These are phyloP conservation scores for Diplocarpon mali DNA, from an alignment of 2,329 filamentous ascomycete species.

Conservation along the genomic window DNA sequence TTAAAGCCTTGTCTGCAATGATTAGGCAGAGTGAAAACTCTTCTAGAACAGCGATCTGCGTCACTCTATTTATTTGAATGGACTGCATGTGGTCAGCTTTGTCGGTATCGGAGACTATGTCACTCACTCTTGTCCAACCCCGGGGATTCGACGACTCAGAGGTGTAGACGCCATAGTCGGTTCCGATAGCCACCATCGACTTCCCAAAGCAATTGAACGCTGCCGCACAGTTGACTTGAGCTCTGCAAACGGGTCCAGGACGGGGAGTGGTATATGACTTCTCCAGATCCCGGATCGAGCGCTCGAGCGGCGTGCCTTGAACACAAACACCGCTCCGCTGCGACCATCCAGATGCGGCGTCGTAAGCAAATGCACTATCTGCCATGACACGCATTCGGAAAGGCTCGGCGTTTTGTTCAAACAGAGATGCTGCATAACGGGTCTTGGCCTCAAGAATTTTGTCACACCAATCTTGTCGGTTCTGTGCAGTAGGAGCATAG, in stretches of 20 bases:
- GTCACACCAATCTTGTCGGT: conserved; percentile 78
- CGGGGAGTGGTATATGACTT: conserved; percentile 60
- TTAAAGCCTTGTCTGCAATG: conserved; percentile 80
- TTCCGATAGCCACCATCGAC: conserved; percentile 85
- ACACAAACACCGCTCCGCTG: conserved; percentile 62
- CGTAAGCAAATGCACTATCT: conserved; percentile 81
- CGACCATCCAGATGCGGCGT: conserved; percentile 46
- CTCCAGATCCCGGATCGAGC: conserved; percentile 84
- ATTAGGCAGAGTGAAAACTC: conserved; percentile 90
- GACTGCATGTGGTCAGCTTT: conserved; percentile 39
- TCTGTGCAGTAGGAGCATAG: conserved; percentile 67
- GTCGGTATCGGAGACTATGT: not conserved
- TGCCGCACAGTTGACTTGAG: conserved; percentile 85
- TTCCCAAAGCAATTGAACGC: conserved; percentile 78
- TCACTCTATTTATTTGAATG: conserved; percentile 63
- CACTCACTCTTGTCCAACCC: conserved; percentile 75
- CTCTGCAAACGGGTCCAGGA: conserved; percentile 69
- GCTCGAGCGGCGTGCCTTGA: conserved; percentile 80
- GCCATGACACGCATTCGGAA: conserved; percentile 88
- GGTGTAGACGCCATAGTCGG: conserved; percentile 86
- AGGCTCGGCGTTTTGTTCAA: conserved; percentile 88
- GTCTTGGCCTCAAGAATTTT: conserved; percentile 95
- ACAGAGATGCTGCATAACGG: conserved; percentile 76
- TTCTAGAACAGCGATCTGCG: conserved; percentile 88
- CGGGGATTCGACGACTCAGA: conserved; percentile 81